These are phyloP conservation scores for Aaosphaeria pasadenensis DNA, from an alignment of 2,329 filamentous ascomycete genomes.

Conservation along the genomic window DNA sequence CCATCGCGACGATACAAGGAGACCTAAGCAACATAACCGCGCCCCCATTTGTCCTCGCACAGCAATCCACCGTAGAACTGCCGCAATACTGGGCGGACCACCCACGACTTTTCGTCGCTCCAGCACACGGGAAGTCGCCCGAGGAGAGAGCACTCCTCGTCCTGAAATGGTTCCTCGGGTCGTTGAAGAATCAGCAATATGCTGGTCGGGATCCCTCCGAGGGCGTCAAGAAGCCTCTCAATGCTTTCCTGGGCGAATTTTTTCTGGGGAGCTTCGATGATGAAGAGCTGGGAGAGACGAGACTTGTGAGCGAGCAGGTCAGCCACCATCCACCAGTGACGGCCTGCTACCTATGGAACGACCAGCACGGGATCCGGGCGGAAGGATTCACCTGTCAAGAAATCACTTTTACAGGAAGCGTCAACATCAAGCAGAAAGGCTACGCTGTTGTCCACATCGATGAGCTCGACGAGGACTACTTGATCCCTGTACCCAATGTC, in stretches of 20 bases:
- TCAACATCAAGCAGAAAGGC: conserved; percentile 47
- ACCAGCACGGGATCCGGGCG: conserved; percentile 41
- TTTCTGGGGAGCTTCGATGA: conserved; percentile 39
- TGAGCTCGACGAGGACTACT: conserved; percentile 43
- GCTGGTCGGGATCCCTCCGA: conserved; percentile 41
- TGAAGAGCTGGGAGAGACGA: conserved; percentile 37
- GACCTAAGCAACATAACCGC: conserved; percentile 48
- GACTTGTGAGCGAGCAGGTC: conserved; percentile 42
- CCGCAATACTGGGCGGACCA: conserved; percentile 48
- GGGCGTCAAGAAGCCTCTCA: conserved; percentile 51
- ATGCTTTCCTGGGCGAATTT: conserved; percentile 50
- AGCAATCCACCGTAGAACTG: conserved; percentile 46
- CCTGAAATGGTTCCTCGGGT: conserved; percentile 49
- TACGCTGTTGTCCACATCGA: conserved; percentile 45
- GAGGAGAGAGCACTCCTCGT: conserved; percentile 44
- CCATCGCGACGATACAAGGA: conserved; percentile 45
- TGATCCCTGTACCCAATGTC: conserved; percentile 45
- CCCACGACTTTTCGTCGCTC: conserved; percentile 45
- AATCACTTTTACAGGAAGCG: conserved; percentile 44
- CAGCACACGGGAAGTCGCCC: conserved; percentile 39
- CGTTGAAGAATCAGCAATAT: conserved; percentile 48
- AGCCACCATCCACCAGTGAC: conserved; percentile 48
- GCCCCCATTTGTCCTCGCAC: conserved; percentile 45
- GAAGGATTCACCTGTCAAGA: conserved; percentile 48
- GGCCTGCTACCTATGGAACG: conserved; percentile 47